Evolutionary conservation across 805 yeast species (phyloP).

Genomic region (Suhomyces emberorum): DNA sequence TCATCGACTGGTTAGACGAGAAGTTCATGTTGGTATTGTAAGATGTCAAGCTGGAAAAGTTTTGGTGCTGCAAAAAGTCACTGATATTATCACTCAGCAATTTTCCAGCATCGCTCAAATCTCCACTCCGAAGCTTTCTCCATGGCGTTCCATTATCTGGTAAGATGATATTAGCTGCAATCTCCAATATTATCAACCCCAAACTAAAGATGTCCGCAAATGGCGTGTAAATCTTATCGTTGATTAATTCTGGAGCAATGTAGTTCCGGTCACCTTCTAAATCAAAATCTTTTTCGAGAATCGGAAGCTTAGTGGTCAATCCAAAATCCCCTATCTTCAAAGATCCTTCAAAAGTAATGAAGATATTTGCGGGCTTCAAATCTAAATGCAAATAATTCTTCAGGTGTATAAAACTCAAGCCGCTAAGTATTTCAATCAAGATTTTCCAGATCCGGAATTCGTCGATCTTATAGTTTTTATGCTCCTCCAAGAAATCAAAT

Average conservation of each 20-base stretch:
- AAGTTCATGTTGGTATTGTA: slow-evolving; percentile 8
- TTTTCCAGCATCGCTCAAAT: slow-evolving; percentile 89
- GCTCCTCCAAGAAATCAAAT: slow-evolving; percentile 73
- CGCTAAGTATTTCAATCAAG: slow-evolving; percentile 75
- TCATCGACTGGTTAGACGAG: slow-evolving; percentile 8
- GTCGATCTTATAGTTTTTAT: slow-evolving; percentile 72
- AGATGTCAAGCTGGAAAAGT: slow-evolving; percentile 33
- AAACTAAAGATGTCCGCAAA: slow-evolving; percentile 95
- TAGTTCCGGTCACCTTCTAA: slow-evolving; percentile 97
- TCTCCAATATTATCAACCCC: slow-evolving; percentile 89
- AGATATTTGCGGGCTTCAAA: slow-evolving; percentile 91
- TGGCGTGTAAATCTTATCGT: slow-evolving; percentile 76
- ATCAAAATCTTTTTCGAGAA: slow-evolving; percentile 63
- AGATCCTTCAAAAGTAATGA: slow-evolving; percentile 91
- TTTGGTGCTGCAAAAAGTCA: slow-evolving; percentile 38
- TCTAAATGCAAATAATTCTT: slow-evolving; percentile 79
- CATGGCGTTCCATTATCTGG: slow-evolving; percentile 97
- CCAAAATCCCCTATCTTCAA: slow-evolving; percentile 97
- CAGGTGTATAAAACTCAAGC: slow-evolving; percentile 76
- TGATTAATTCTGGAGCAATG: slow-evolving; percentile 93
- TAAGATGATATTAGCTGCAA: slow-evolving; percentile 89
- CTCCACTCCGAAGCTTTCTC: slow-evolving; percentile 95
- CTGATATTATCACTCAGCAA: slow-evolving; percentile 52
- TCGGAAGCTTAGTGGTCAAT: slow-evolving; percentile 80
- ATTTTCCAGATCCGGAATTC: slow-evolving; percentile 99